phyloP scores from a whole-genome alignment of 2,329 filamentous ascomycete genomes.

The Fusarium longipes region DNA sequence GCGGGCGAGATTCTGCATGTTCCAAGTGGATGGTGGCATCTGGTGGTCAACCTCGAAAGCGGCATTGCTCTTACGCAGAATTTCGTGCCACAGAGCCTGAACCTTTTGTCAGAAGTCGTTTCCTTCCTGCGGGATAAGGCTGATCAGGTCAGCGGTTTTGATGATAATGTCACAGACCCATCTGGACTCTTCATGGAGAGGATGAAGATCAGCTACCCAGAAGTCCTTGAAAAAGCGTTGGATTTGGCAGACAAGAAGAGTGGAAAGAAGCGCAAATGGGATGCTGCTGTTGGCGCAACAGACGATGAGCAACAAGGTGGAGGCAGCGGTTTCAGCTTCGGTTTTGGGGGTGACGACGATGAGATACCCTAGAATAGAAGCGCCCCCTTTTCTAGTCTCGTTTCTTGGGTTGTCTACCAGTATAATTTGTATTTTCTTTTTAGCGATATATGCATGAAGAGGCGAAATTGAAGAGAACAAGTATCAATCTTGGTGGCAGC shows the following conservation, averaged over 20 bases:
- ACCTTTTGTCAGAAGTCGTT: slow-evolving; percentile 78
- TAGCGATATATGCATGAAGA: slow-evolving; percentile 3
- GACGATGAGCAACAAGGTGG: slow-evolving; percentile 51
- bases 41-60: slow-evolving; percentile 88
- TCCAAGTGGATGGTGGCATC: slow-evolving; percentile 95
- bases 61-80: slow-evolving; percentile 95
- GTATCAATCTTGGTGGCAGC: background rate
- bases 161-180: slow-evolving; percentile 74
- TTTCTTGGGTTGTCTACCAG: slow-evolving; percentile 1
- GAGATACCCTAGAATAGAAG: slow-evolving; percentile 55
- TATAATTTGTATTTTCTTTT: slow-evolving; percentile 6
- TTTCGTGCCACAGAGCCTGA: slow-evolving; percentile 76
- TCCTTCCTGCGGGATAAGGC: slow-evolving; percentile 84
- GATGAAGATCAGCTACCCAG: slow-evolving; percentile 71
- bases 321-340: slow-evolving; percentile 62
- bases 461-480: background rate
- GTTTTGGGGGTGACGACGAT: slow-evolving; percentile 63
- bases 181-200: slow-evolving; percentile 80
- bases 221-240: slow-evolving; percentile 73
- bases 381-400: background rate
- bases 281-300: slow-evolving; percentile 69
- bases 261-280: slow-evolving; percentile 86
- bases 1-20: slow-evolving; percentile 92
- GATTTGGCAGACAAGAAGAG: slow-evolving; percentile 71
- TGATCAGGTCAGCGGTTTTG: slow-evolving; percentile 90